Evolutionary conservation across 2,329 filamentous ascomycete species (phyloP).

Genomic region (Colletotrichum spinosum): DNA sequence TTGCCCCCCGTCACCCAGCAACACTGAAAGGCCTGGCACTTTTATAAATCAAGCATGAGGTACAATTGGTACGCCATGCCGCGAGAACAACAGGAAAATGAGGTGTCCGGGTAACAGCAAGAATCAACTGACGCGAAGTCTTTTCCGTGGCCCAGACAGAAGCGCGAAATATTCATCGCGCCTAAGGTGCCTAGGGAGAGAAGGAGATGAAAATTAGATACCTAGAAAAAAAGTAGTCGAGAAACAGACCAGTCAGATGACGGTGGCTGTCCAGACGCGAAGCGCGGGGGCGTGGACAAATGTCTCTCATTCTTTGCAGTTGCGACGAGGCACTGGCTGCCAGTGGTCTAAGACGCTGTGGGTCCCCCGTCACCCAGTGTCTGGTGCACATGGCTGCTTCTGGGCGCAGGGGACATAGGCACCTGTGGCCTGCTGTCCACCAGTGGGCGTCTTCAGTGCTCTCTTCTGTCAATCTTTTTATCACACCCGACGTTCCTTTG

Average conservation of each 20-base stretch:
- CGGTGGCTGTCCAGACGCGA: slow-evolving; percentile 16
- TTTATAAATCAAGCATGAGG: slow-evolving; percentile 32
- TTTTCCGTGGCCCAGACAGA: no score
- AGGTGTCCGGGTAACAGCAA: no score
- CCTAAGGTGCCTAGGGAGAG: no score
- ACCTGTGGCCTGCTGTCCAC: slow-evolving; percentile 6
- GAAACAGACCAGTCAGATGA: slow-evolving; percentile 27
- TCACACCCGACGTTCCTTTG: no score
- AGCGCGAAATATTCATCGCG: no score
- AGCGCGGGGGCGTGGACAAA: slow-evolving; percentile 20
- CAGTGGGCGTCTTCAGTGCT: no score
- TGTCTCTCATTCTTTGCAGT: slow-evolving; percentile 28
- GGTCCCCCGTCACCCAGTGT: slow-evolving; percentile 5
- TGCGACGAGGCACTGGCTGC: slow-evolving; percentile 29
- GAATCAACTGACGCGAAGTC: no score
- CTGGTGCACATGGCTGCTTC: background rate
- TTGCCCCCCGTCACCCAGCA: slow-evolving; percentile 32
- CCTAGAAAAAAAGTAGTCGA: no score
- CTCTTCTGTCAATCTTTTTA: no score
- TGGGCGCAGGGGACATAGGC: background rate
- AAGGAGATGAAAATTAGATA: no score
- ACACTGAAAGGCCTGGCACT: slow-evolving; percentile 10
- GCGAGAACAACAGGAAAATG: no score
- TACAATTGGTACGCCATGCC: no score
- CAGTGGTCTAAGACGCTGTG: slow-evolving; percentile 14